Conservation (phyloP, 768 basidiomycete genomes). For the Infundibulicybe gibba region DNA sequence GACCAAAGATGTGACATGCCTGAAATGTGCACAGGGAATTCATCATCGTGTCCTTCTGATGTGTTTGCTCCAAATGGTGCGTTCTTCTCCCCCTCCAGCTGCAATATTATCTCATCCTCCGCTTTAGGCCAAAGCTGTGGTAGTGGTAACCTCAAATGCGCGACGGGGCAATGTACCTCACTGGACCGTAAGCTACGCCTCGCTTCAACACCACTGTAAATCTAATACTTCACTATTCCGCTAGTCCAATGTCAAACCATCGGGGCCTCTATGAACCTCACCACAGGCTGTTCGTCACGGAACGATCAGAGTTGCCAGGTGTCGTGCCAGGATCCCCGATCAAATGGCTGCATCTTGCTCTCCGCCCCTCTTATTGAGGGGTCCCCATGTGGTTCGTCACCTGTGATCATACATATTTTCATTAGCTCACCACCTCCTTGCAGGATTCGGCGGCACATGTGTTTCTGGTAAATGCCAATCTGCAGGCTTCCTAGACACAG, state of each 20-base stretch:
- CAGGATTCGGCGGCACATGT: slow-evolving; percentile 71
- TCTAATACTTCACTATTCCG: neutral
- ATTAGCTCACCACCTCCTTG: slow-evolving; percentile 16
- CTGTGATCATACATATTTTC: slow-evolving; percentile 1
- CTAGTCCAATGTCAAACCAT: slow-evolving; percentile 73
- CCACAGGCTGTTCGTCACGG: slow-evolving; percentile 59
- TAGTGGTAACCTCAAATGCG: slow-evolving; percentile 59
- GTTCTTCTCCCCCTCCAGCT: slow-evolving; percentile 9
- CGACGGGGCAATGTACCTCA: slow-evolving; percentile 77
- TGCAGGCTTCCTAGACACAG: slow-evolving; percentile 54
- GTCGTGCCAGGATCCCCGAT: slow-evolving; percentile 71
- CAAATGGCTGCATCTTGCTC: slow-evolving; percentile 65
- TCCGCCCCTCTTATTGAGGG: slow-evolving; percentile 75
- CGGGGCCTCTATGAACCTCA: slow-evolving; percentile 69
- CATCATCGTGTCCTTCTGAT: slow-evolving; percentile 69
- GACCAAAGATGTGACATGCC: slow-evolving; percentile 66
- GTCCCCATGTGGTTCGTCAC: slow-evolving; percentile 70
- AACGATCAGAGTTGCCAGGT: slow-evolving; percentile 72
- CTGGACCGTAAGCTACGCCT: slow-evolving; percentile 45
- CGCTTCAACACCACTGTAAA: slow-evolving; percentile 7
- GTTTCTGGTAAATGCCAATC: slow-evolving; percentile 55
- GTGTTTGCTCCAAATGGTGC: slow-evolving; percentile 57
- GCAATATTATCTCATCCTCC: slow-evolving; percentile 7
- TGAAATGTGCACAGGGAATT: slow-evolving; percentile 76
- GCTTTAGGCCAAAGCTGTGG: slow-evolving; percentile 64